These are phyloP conservation scores for Pseudocercospora fijiensis DNA, from an alignment of 2,329 filamentous ascomycete species.

Conservation along the genomic window DNA sequence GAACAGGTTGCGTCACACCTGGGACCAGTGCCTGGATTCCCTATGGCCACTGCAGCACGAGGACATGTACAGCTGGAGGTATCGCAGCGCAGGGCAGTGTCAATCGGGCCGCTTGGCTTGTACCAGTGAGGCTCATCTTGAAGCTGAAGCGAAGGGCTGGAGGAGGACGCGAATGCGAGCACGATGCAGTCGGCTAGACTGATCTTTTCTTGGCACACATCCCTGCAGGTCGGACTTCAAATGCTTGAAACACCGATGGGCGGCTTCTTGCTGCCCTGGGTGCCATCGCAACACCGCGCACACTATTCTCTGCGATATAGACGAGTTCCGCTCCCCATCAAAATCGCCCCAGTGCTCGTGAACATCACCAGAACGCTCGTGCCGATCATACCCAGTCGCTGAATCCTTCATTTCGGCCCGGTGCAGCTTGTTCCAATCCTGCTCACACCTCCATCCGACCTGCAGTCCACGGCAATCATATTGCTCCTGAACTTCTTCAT, in stretches of 20 bases:
- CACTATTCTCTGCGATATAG: too few species aligned
- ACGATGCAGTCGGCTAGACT: not conserved
- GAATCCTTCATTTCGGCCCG: slow-evolving; percentile 4
- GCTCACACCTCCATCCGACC: not conserved
- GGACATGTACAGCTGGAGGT: not conserved
- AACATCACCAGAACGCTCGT: not conserved
- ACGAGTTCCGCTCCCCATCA: not conserved
- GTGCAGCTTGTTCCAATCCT: slow-evolving; percentile 5
- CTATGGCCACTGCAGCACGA: slow-evolving; percentile 1
- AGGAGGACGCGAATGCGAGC: slow-evolving; percentile 6
- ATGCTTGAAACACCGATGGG: not conserved
- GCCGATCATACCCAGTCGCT: not conserved
- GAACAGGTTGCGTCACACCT: slow-evolving; percentile 5
- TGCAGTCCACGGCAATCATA: not conserved
- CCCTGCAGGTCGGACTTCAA: not conserved
- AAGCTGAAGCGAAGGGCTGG: slow-evolving; percentile 7
- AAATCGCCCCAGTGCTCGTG: not conserved
- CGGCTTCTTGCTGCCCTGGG: not conserved
- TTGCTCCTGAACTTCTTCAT: not conserved
- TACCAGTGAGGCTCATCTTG: slow-evolving; percentile 7
- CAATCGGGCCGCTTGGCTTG: slow-evolving; percentile 3
- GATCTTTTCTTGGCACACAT: not conserved
- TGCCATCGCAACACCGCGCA: too few species aligned
- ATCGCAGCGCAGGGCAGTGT: slow-evolving; percentile 3
- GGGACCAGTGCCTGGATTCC: not conserved